Evolutionary conservation across 352 stramenopile genomes (phyloP).

Genomic region (Pythium plurisporium): DNA sequence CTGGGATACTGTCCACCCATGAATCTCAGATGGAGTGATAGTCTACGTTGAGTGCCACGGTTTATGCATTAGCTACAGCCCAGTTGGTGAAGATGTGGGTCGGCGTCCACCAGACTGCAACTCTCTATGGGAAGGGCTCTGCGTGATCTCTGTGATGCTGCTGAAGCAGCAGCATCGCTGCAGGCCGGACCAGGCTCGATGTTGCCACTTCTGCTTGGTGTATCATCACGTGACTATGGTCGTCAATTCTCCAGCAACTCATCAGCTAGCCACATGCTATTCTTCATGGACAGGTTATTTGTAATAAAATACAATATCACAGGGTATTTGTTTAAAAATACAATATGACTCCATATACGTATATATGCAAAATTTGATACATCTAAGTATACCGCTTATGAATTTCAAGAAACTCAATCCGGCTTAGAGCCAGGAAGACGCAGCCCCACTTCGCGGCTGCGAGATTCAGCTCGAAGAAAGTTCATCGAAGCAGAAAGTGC

Average conservation of each 20-base stretch:
- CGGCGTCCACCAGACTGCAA: background rate
- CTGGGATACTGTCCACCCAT: background rate
- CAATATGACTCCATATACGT: background rate
- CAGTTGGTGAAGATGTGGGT: background rate
- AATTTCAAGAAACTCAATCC: background rate
- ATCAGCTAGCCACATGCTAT: background rate
- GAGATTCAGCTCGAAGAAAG: constrained; percentile 4
- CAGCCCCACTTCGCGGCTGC: constrained; percentile 1
- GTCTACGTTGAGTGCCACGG: background rate
- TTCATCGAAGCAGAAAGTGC: constrained; percentile 11
- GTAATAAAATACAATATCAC: too few species aligned
- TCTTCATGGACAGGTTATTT: background rate
- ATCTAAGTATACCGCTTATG: background rate
- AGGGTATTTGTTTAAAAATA: too few species aligned
- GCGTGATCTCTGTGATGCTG: background rate
- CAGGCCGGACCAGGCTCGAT: background rate
- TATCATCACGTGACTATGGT: background rate
- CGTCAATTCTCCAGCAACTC: background rate
- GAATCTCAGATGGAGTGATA: background rate
- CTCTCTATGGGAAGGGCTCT: background rate
- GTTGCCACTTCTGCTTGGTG: background rate
- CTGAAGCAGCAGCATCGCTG: background rate
- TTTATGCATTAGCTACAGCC: constrained; percentile 16
- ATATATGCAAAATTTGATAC: background rate
- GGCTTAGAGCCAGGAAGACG: background rate